Evolutionary conservation across 371 early-diverging fungal species (phyloP), one percentile per base, ranked within the genome.

Genomic region (Zychaea mexicana): DNA sequence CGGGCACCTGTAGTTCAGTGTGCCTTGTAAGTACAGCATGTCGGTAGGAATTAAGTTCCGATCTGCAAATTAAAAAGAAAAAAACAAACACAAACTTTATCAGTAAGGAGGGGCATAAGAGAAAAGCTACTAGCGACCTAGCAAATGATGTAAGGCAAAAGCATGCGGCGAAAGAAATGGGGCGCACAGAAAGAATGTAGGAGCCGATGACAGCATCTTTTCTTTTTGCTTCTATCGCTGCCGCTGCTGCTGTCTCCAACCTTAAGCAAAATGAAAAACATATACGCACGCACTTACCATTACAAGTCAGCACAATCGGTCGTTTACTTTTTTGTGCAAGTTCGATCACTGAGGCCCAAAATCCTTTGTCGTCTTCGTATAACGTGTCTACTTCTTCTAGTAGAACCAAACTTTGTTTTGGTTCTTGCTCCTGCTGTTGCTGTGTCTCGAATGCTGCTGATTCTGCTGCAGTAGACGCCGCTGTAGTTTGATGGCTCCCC

Each of bases 281-380:
- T 8, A n/a, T 13, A 27, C 19, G 45, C 5, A 5, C 3, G 21
- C 7, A 32, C 30, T 74, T 79, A 87, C 89, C 86, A 64, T 88
- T 88, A 70, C 93, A 91, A 0, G 91, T 93, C 70, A 93, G 77
- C 15, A 94, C 82, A 17, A 94, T 91, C 0, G 95, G 95, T 6
- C 92, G 74, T 57, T 86, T 88, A 72, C 88, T 90, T 47, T 83
- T 86, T 52, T 85, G 82, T 12, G 91, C 83, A 27, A 94, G 65
- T 26, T 85, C 78, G 36, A 81, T 70, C 5, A 94, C 79, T 2
- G 88, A 86, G 0, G 83, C 61, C 93, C 93, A 93, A 52, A 94
- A 88, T 0, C 92, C 90, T 39, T 86, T 87, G 65, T 94, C 95
- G 30, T 90, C 88, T 28, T 94, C 93, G 76, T 87, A 93, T 12